Evolutionary conservation across 2,329 filamentous ascomycete genomes (phyloP).

Genomic region (Curvularia verruculosa): DNA sequence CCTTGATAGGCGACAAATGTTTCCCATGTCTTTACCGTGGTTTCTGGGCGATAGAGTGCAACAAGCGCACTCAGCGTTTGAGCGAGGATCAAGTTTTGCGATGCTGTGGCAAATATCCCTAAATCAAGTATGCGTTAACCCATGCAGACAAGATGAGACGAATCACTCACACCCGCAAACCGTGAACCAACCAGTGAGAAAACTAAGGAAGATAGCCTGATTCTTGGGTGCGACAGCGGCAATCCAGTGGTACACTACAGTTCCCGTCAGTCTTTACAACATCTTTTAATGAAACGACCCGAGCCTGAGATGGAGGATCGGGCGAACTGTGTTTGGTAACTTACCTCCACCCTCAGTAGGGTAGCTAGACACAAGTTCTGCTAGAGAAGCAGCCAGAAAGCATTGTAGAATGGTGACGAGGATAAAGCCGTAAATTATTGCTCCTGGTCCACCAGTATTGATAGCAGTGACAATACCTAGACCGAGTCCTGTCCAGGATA

Average conservation of each 20-base stretch:
- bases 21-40: conserved; percentile 15
- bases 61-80: conserved; percentile 14
- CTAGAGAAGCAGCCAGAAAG: conserved; percentile 15
- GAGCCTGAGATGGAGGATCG: too few species aligned
- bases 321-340: too few species aligned
- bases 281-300: too few species aligned
- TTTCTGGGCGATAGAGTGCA: conserved; percentile 11
- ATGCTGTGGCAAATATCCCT: conserved; percentile 21
- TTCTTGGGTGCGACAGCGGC: conserved; percentile 17
- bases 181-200: conserved; percentile 18
- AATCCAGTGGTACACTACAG: conserved; percentile 18
- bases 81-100: conserved; percentile 16
- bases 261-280: background rate
- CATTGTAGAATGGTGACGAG: conserved; percentile 17
- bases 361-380: conserved; percentile 18
- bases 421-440: conserved; percentile 18
- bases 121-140: background rate
- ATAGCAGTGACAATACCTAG: conserved; percentile 18
- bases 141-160: background rate
- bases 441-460: conserved; percentile 16
- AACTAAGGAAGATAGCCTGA: conserved; percentile 12
- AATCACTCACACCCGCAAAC: conserved; percentile 13
- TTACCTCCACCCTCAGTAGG: conserved; percentile 16
- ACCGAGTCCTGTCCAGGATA: conserved; percentile 19
- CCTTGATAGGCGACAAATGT: conserved; percentile 17